Evolutionary conservation across 2,329 filamentous ascomycete genomes (phyloP), one percentile per base, ranked within the genome.

Genomic region (Aspergillus pseudoglaucus): DNA sequence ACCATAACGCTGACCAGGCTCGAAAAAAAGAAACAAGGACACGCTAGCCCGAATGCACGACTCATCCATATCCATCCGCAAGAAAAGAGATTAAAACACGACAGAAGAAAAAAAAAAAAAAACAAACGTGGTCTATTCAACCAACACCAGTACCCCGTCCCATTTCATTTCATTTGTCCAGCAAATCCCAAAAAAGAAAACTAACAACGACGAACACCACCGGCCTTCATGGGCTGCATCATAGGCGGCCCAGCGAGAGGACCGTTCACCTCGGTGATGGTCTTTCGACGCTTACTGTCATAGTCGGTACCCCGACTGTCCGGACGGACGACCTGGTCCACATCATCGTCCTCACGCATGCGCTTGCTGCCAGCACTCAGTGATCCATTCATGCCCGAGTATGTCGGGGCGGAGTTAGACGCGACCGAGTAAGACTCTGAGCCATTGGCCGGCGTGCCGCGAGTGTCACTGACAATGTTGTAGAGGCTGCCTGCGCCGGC

Each of bases 381-480:
- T 4, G 78, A 74, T 15, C 85, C 86, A 57, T 89, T 91, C 70
- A 87, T 75, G 48, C 84, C 82, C 5, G 81, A 57, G 45, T 70
- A 70, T 6, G 58, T 59, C 0, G 66, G 50, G 3, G 62, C 75
- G 55, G 90, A 88, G 57, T 87, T 84, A 4, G 78, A 72, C 20
- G 86, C 77, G 14, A 82, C 77, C 30, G 81, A 79, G 64, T 94
- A 94, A 6, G 84, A 80, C 56, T 94, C 88, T 44, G 78, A 78
- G 17, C 85, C 85, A 56, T 88, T 88, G 15, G 79, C 73, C 9
- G 81, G 68, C 25, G 76, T 71, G 42, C 75, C 81, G 22, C 88
- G 81, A 50, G 88, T 86, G 63, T 88, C 89, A 65, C 85, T 90
- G 73, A 95, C 90, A 53, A 94, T 85, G 67, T 84, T 94, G 76